A percentile compares a stretch with the other conserved stretches of the same genome.
Conservation (phyloP, 164 flowering plant genomes). For the Umbellularia californica region DNA sequence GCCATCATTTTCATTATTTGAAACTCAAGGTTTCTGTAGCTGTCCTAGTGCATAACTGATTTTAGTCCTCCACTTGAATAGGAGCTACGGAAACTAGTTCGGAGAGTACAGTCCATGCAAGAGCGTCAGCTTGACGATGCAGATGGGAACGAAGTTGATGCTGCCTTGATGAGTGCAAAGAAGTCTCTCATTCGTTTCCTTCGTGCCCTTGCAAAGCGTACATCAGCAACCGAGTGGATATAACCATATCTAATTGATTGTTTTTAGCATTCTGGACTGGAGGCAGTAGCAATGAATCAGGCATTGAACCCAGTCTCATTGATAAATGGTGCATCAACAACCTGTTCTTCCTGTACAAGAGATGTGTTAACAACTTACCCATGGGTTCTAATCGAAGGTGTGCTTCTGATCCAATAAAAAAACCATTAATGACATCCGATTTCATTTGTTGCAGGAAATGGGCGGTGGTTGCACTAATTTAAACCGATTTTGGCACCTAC, state of each 20-base stretch:
- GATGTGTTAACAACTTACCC: not conserved
- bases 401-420: no score
- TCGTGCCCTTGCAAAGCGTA: conserved; percentile 42
- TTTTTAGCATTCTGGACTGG: not conserved
- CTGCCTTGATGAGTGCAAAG: conserved; percentile 30
- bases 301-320: not conserved
- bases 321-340: not conserved
- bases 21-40: not conserved
- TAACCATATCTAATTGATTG: not conserved
- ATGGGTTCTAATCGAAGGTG: not conserved
- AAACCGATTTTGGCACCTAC: not conserved
- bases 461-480: no score
- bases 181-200: conserved; percentile 60
- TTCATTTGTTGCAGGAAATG: not conserved
- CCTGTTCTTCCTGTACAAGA: not conserved
- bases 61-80: conserved; percentile 16
- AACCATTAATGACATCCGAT: no score
- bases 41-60: not conserved
- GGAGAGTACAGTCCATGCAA: conserved; percentile 48
- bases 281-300: not conserved
- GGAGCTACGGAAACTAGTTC: conserved; percentile 68
- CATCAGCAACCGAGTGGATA: conserved; percentile 18
- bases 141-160: conserved; percentile 24
- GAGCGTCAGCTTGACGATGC: conserved; percentile 29
- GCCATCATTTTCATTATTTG: not conserved